A percentile compares a stretch with the other conserved stretches of the same genome.
Conservation (phyloP, 352 stramenopile genomes). For the Achlya hypogyna region DNA sequence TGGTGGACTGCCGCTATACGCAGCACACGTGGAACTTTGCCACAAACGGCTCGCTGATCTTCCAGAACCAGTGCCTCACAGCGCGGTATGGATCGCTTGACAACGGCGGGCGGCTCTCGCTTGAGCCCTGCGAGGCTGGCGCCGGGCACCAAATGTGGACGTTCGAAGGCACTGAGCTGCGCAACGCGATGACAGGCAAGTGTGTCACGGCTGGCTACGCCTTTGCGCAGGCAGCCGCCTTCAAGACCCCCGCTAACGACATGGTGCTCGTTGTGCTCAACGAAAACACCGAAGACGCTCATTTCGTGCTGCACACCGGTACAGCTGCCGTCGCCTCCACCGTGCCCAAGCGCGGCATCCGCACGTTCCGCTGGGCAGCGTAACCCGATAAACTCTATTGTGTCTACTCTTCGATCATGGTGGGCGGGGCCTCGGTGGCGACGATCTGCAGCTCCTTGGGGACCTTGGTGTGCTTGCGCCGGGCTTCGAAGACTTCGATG, state of each 20-base stretch:
- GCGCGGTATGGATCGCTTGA: constrained; percentile 52
- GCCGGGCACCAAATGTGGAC: constrained; percentile 42
- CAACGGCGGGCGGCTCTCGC: constrained; percentile 41
- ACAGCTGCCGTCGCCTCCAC: constrained; percentile 38
- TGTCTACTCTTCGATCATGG: constrained; percentile 6
- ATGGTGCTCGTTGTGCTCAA: constrained; percentile 79
- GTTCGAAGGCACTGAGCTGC: constrained; percentile 37
- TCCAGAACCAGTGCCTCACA: constrained; percentile 52
- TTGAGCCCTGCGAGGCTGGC: constrained; percentile 19
- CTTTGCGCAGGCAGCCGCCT: constrained; percentile 57
- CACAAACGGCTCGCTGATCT: constrained; percentile 37
- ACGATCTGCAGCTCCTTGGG: constrained; percentile 59
- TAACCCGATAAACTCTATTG: neutral
- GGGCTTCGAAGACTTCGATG: constrained; percentile 74
- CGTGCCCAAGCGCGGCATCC: constrained; percentile 50
- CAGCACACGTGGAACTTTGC: constrained; percentile 57
- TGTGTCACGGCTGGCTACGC: constrained; percentile 74
- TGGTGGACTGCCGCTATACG: constrained; percentile 65
- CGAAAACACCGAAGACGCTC: constrained; percentile 65
- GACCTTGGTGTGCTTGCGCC: constrained; percentile 65
- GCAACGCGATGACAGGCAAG: constrained; percentile 33
- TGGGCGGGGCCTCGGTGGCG: neutral
- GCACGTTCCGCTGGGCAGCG: constrained; percentile 51
- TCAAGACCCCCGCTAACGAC: constrained; percentile 60
- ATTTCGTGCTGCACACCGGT: constrained; percentile 50